A percentile compares a stretch with the other conserved stretches of the same genome.
phyloP scores from a whole-genome alignment of 2,329 filamentous ascomycete species.

The Trichoderma arundinaceum region DNA sequence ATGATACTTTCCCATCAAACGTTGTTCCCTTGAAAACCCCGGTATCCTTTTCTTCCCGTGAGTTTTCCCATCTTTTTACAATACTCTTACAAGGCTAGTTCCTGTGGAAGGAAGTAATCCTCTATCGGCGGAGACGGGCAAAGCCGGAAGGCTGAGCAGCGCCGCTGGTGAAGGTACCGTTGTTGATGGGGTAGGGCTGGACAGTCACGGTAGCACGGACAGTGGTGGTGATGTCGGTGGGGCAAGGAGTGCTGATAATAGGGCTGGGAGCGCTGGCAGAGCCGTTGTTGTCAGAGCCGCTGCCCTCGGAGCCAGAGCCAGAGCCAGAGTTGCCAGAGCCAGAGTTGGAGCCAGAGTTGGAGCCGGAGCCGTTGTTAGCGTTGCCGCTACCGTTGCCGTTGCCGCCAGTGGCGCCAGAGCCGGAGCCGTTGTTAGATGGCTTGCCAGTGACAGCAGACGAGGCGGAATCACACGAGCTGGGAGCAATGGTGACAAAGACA shows the following conservation, averaged over 20 bases:
- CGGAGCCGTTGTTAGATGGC: slow-evolving; percentile 22
- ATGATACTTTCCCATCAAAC: slow-evolving; percentile 8
- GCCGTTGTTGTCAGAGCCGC: slow-evolving; percentile 24
- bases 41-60: background rate
- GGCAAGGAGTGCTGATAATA: slow-evolving; percentile 35
- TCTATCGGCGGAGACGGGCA: slow-evolving; percentile 44
- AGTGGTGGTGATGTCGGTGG: slow-evolving; percentile 35
- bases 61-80: background rate
- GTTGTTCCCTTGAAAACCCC: background rate
- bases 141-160: slow-evolving; percentile 40
- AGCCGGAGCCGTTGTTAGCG: slow-evolving; percentile 25
- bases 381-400: too few relatives aligned
- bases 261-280: slow-evolving; percentile 36
- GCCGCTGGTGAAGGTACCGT: slow-evolving; percentile 41
- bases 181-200: slow-evolving; percentile 50
- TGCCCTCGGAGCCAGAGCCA: slow-evolving; percentile 29
- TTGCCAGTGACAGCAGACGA: slow-evolving; percentile 37
- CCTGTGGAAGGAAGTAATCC: background rate
- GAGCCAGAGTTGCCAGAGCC: slow-evolving; percentile 35
- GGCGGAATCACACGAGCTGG: slow-evolving; percentile 33
- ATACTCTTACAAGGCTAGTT: slow-evolving; percentile 19
- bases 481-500: slow-evolving; percentile 45
- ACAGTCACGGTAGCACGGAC: slow-evolving; percentile 45
- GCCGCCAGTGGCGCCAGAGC: slow-evolving; percentile 9
- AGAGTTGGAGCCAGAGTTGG: slow-evolving; percentile 17